phyloP scores from a whole-genome alignment of 1,284 basidiomycete species.

The Trametes versicolor region DNA sequence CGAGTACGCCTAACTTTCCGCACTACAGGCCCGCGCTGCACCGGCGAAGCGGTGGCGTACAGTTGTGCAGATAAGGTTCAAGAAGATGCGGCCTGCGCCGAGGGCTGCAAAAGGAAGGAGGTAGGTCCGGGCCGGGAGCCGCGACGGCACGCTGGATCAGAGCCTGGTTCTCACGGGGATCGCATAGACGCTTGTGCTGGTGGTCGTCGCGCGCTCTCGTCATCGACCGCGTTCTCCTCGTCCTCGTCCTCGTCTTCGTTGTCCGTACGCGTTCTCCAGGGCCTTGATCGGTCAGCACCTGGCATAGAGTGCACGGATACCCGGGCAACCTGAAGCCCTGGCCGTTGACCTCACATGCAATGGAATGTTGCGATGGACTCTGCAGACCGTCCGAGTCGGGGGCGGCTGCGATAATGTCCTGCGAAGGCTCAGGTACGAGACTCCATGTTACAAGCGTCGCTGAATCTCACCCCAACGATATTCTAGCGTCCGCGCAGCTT shows the following conservation, averaged over 20 bases:
- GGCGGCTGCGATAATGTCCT: slow-evolving; percentile 42
- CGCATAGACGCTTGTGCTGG: slow-evolving; percentile 8
- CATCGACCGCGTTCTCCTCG: not conserved
- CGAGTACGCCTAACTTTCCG: slow-evolving; percentile 17
- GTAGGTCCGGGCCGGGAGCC: not conserved
- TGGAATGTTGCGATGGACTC: slow-evolving; percentile 65
- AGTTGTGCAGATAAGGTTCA: slow-evolving; percentile 44
- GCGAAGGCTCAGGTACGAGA: slow-evolving; percentile 28
- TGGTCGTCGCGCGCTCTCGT: not conserved
- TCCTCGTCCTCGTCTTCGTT: not conserved
- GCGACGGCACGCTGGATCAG: slow-evolving; percentile 14
- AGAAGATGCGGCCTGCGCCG: slow-evolving; percentile 22
- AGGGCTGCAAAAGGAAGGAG: not conserved
- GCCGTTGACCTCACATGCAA: slow-evolving; percentile 47
- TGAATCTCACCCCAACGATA: too few relatives aligned
- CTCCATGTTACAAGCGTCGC: not conserved
- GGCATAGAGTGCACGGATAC: not conserved
- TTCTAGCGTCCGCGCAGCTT: too few relatives aligned
- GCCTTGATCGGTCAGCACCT: not conserved
- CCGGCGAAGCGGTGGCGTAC: slow-evolving; percentile 37
- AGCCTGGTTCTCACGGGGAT: slow-evolving; percentile 12
- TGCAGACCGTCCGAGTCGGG: slow-evolving; percentile 51
- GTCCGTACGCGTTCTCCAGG: not conserved
- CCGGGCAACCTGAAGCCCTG: slow-evolving; percentile 4
- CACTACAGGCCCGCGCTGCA: slow-evolving; percentile 3